phyloP scores from a whole-genome alignment of 2,329 filamentous ascomycete genomes.

The Exophiala oligosperma region DNA sequence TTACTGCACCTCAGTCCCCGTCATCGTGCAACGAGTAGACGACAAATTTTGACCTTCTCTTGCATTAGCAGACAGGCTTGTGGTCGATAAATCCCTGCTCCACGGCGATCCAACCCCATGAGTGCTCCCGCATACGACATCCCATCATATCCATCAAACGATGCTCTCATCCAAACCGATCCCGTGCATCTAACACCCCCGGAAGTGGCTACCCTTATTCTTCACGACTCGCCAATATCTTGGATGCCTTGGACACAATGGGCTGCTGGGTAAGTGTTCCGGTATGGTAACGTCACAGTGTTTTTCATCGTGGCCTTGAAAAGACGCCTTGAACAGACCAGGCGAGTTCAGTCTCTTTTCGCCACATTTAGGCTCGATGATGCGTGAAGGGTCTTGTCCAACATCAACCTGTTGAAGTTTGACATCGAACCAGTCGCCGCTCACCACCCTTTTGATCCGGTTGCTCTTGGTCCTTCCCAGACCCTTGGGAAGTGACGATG shows the following conservation, averaged over 20 bases:
- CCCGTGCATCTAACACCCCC: slow-evolving; percentile 32
- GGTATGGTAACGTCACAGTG: slow-evolving; percentile 26
- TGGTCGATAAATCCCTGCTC: too few relatives aligned
- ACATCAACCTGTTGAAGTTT: slow-evolving; percentile 26
- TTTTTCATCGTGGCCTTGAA: slow-evolving; percentile 2
- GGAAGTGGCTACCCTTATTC: slow-evolving; percentile 24
- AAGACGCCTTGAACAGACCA: slow-evolving; percentile 2
- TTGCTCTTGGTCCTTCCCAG: slow-evolving; percentile 11
- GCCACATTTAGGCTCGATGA: slow-evolving; percentile 11
- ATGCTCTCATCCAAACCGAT: slow-evolving; percentile 20
- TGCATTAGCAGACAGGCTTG: too few relatives aligned
- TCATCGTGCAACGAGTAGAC: too few relatives aligned
- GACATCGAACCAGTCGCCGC: slow-evolving; percentile 27
- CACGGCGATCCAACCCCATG: too few relatives aligned
- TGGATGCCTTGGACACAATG: slow-evolving; percentile 29
- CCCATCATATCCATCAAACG: neutral
- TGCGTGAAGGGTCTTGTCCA: slow-evolving; percentile 3
- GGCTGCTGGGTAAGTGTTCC: slow-evolving; percentile 31
- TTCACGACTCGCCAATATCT: slow-evolving; percentile 29
- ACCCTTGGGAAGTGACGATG: neutral
- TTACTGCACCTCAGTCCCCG: too few relatives aligned
- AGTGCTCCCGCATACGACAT: too few relatives aligned
- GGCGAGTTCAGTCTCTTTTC: slow-evolving; percentile 15
- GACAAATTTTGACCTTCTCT: too few relatives aligned
- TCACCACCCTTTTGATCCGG: slow-evolving; percentile 8